Base-by-base conservation (phyloP, 1,284 basidiomycete species). In the Bondarzewia mesenterica region DNA sequence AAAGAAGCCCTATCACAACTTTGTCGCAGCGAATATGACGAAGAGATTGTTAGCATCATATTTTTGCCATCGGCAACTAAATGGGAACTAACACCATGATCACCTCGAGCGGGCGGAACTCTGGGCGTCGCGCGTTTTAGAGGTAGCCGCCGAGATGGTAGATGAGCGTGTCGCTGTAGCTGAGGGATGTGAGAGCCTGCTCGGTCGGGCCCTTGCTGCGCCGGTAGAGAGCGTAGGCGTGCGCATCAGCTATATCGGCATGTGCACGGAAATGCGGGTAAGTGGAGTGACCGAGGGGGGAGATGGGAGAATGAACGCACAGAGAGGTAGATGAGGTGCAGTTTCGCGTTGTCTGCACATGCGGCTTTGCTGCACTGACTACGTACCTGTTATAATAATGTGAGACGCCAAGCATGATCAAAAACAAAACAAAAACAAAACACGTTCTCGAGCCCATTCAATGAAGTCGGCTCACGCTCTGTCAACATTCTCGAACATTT, bases 131-230 rank as follows among this genome's bases (percentile, higher is more conserved):
- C 1, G 71, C 63, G 0, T 74, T 70, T 7, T 62, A 64, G 4
- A 90, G 63, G 29, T 74, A 57, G 0, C 64, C n/a, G n/a, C n/a
- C 81, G 0, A 87, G 86, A 15, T 80, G 71, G 63, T 88, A 80
- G 44, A 87, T 63, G 53, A 88, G 78, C 1, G 78, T 79, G 41
- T 87, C 81, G 12, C 65, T 58, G 59, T 86, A 90, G 8, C 82
- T 82, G 8, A 89, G 61, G 2, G 60, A 63, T 0, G 84, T 80
- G 7, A 91, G 67, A 0, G 66, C 81, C 43, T 76, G 67, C 61
- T 90, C 88, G 0, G 88, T 89, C 26, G 82, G 63, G 15, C 85
- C 88, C 64, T 90, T 89, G 58, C 75, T 80, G 68, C 79, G 73
- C 1, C 64, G 27, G 51, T 82, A 87, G 5, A 80, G 65, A 54